Base-by-base conservation (phyloP, 2,329 filamentous ascomycete species). In the Phaeosphaeriaceae sp. region DNA sequence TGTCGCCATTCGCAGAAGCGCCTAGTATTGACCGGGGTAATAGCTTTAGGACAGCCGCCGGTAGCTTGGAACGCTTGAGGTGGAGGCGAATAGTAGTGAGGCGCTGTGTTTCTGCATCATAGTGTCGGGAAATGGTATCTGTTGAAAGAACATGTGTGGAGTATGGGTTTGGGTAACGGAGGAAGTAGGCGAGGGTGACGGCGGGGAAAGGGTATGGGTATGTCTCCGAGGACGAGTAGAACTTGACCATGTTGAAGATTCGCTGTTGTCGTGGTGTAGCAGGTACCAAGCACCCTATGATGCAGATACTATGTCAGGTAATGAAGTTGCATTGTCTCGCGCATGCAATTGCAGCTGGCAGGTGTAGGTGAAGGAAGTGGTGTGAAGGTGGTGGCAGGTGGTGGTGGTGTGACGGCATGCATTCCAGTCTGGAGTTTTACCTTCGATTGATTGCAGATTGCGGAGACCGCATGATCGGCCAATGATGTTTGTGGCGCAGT, bases 81-180 rank as follows among this genome's bases (percentile, higher is more conserved):
- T 93, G 90, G 54, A 94, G 82, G 58, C 90, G 88, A 6, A 88
- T 87, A 17, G 89, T 93, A 65, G 89, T 84, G 18, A 94, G 80
- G 41, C 87, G 86, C 61, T 89, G 88, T 1, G 88, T 89, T n/a
- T 75, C 76, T 6, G 86, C 81, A 73, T 93, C 89, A 74, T 90
- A 84, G 72, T 83, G 79, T 58, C 86, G 87, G 40, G 85, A 84
- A 71, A 94, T 90, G 64, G 89, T 91, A 74, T 94, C 90, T 73
- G 89, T 92, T 68, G 88, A 90, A 63, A 92, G 79, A 44, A 94
- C 90, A 77, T 94, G 90, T 56, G 83, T 86, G 59, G 87, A 87
- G 77, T 93, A 92, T 6, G 90, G 90, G 68, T 93, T 94, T 58
- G 89, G 91, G 76, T 94, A 94, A 59, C 90, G 89, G 41, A 94